Percentiles rank a stretch among this genome's conserved stretches.
Evolutionary conservation across 2,329 filamentous ascomycete genomes (phyloP).

Genomic region (Colletotrichum melonis): DNA sequence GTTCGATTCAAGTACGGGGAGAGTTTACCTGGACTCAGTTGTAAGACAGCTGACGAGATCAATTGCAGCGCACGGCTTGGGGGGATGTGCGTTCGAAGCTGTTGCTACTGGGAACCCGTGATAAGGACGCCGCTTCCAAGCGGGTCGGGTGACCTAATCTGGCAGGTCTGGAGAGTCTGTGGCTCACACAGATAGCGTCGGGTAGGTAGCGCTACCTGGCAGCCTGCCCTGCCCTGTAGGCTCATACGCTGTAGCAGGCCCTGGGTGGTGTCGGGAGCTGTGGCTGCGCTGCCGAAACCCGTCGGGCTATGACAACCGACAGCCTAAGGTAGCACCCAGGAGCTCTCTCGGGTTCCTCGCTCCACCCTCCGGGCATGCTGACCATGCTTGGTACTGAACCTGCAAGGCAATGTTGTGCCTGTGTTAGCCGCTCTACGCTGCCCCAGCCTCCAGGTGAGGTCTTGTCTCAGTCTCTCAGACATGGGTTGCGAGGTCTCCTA

Average conservation of each 20-base stretch:
- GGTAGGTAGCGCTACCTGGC: not conserved
- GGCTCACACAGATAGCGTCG: slow-evolving; percentile 30
- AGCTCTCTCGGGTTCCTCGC: slow-evolving; percentile 16
- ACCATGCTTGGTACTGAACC: not conserved
- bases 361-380: not conserved
- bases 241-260: no score
- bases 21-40: slow-evolving; percentile 29
- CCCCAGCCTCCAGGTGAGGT: not conserved
- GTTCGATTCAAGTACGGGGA: slow-evolving; percentile 17
- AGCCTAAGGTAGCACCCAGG: not conserved
- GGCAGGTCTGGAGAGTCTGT: slow-evolving; percentile 34
- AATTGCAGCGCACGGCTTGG: slow-evolving; percentile 33
- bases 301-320: slow-evolving; percentile 24
- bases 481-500: not conserved
- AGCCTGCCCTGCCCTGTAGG: not conserved
- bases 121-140: slow-evolving; percentile 32
- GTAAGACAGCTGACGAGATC: slow-evolving; percentile 35
- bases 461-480: not conserved
- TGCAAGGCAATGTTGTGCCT: not conserved
- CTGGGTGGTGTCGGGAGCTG: not conserved
- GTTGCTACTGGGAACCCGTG: slow-evolving; percentile 35
- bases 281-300: slow-evolving; percentile 26
- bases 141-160: slow-evolving; percentile 37
- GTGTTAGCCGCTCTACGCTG: not conserved
- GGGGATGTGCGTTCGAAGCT: slow-evolving; percentile 32